Evolutionary conservation across 2,329 filamentous ascomycete genomes (phyloP), one percentile per base, ranked within the genome.

Genomic region (Cyanodermella asteris): DNA sequence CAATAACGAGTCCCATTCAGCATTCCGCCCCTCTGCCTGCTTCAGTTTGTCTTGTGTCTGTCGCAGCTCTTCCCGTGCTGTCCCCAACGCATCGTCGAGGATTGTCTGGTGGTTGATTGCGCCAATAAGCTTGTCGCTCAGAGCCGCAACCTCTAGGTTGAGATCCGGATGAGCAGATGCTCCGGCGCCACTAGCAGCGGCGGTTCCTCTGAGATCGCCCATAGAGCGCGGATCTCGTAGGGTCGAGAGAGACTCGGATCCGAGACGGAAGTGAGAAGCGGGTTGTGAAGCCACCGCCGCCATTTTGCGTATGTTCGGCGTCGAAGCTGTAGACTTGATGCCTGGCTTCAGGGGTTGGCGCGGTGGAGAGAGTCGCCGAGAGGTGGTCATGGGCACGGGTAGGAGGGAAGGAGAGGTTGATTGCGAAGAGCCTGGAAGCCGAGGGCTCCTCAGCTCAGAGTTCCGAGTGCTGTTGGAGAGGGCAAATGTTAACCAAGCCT

Each of bases 101-200:
- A 65, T 72, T 6, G 82, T 93, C 49, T 93, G 82, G 47, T 91
- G 75, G 45, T 97, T 97, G 50, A 97, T 93, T 22, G 87, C 84
- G 42, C 87, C 84, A 38, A 97, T 84, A 34, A 97, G 68, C 49
- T 97, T 97, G 24, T 81, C 84, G 50, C 81, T 94, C 16, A 97
- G 58, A 5, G 77, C 70, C 6, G 84, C 77, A 15, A 97, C 78
- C 49, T 94, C 87, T 35, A 59, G 59, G 43, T 62, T 71, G 21
- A 72, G 43, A 37, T 72, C 67, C 12, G 63, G 64, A 36, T 69
- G 61, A 50, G n/a, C n/a, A n/a, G n/a, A n/a, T n/a, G n/a, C n/a
- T n/a, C n/a, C n/a, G n/a, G n/a, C n/a, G n/a, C n/a, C 51, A 6
- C 45, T 40, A 17, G 41, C 35, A 5, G 42, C 39, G 14, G 47